Evolutionary conservation across 305 asterid genomes (phyloP).

Genomic region (Fraxinus nigra): DNA sequence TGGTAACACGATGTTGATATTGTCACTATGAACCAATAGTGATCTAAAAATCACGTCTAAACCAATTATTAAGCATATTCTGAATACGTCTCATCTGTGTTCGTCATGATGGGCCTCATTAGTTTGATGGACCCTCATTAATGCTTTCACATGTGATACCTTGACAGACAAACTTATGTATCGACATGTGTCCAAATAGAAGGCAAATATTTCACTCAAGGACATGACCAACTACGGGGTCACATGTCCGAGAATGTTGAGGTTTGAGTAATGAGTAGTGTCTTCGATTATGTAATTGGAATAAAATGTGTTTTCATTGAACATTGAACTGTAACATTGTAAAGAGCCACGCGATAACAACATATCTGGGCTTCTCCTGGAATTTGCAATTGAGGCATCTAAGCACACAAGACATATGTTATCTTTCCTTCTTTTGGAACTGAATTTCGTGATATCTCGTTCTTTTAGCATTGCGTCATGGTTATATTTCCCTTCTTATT

Average conservation of each 20-base stretch:
- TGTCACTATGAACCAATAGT: neutral
- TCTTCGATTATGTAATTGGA: neutral
- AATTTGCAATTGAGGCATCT: slow-evolving; percentile 11
- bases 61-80: neutral
- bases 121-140: neutral
- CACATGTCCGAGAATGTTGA: neutral
- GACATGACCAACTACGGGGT: neutral
- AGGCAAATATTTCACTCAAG: neutral
- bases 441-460: neutral
- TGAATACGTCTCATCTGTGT: neutral
- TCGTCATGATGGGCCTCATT: neutral
- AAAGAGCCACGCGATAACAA: neutral
- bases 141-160: neutral
- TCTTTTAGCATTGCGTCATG: neutral
- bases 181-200: neutral
- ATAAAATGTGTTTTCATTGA: neutral
- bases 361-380: neutral
- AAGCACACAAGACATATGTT: neutral
- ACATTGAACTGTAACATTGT: neutral
- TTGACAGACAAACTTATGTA: neutral
- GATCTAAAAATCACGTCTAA: neutral
- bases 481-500: slow-evolving; percentile 4
- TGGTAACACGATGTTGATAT: neutral
- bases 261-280: neutral
- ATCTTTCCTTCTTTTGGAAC: neutral